phyloP scores from a whole-genome alignment of 2,329 filamentous ascomycete genomes.

The Ilyonectria destructans region DNA sequence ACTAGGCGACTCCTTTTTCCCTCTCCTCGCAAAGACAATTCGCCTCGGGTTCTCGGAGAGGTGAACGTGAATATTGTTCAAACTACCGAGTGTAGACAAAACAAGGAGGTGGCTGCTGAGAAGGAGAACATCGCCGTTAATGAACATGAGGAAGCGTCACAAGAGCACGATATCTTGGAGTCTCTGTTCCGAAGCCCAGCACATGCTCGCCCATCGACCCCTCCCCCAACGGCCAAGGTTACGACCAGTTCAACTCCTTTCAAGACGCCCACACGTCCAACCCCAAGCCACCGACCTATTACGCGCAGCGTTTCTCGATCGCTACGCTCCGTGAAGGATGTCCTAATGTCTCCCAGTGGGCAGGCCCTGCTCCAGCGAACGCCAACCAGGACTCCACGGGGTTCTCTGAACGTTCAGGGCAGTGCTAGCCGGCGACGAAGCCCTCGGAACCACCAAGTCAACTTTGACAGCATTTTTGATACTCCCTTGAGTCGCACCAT shows the following conservation, averaged over 20 bases:
- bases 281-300: conserved; percentile 73
- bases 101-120: conserved; percentile 54
- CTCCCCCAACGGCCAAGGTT: conserved; percentile 64
- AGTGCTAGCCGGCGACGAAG: conserved; percentile 61
- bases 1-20: conserved; percentile 84
- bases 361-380: conserved; percentile 63
- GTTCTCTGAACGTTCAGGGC: conserved; percentile 44
- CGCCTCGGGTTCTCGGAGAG: conserved; percentile 75
- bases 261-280: conserved; percentile 77
- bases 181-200: conserved; percentile 77
- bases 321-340: conserved; percentile 63
- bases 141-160: conserved; percentile 28
- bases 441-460: conserved; percentile 58
- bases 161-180: conserved; percentile 70
- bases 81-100: conserved; percentile 56
- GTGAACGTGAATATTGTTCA: conserved; percentile 69
- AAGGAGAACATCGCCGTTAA: conserved; percentile 70
- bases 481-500: conserved; percentile 77
- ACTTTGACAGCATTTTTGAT: conserved; percentile 59
- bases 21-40: conserved; percentile 78
- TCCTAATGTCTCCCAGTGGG: conserved; percentile 62
- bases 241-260: conserved; percentile 62
- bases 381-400: conserved; percentile 63
- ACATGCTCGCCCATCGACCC: conserved; percentile 65
- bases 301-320: conserved; percentile 74